Evolutionary conservation across 169 alveolate species (phyloP).

Genomic region (Eimeria brunetti): DNA sequence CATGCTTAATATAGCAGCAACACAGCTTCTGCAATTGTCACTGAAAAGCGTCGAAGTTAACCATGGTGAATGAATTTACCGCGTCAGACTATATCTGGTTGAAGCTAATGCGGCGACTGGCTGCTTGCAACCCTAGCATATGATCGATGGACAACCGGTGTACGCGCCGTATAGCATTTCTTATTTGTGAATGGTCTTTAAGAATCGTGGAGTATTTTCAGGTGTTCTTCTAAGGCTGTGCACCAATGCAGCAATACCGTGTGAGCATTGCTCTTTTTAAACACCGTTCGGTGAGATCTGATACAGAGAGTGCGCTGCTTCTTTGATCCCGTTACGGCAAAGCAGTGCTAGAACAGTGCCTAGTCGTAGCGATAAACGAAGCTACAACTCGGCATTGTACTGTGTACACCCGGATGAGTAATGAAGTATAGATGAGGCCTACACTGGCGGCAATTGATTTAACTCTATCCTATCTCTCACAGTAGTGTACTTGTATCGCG

Average conservation of each 20-base stretch:
- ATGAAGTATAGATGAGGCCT: too few species aligned
- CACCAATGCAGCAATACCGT: not conserved
- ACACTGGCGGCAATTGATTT: too few species aligned
- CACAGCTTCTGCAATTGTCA: not conserved
- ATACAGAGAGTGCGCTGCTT: not conserved
- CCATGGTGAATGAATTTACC: too few species aligned
- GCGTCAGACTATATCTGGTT: too few species aligned
- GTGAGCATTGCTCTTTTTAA: not conserved
- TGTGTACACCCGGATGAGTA: not conserved
- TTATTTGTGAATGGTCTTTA: not conserved
- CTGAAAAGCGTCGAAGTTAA: too few species aligned
- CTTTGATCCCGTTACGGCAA: not conserved
- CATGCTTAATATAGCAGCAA: not conserved
- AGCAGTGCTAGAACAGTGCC: not conserved
- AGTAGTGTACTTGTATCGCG: too few species aligned
- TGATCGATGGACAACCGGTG: not conserved
- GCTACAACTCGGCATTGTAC: not conserved
- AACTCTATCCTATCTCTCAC: too few species aligned
- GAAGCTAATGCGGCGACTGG: not conserved
- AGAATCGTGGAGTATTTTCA: not conserved
- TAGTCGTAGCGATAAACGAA: not conserved
- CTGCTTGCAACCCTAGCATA: not conserved
- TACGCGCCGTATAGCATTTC: not conserved
- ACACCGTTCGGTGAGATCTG: not conserved
- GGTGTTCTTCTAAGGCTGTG: not conserved